Evolutionary conservation across 2,329 filamentous ascomycete species (phyloP), one percentile per base, ranked within the genome.

Genomic region (Stemphylium beticola): DNA sequence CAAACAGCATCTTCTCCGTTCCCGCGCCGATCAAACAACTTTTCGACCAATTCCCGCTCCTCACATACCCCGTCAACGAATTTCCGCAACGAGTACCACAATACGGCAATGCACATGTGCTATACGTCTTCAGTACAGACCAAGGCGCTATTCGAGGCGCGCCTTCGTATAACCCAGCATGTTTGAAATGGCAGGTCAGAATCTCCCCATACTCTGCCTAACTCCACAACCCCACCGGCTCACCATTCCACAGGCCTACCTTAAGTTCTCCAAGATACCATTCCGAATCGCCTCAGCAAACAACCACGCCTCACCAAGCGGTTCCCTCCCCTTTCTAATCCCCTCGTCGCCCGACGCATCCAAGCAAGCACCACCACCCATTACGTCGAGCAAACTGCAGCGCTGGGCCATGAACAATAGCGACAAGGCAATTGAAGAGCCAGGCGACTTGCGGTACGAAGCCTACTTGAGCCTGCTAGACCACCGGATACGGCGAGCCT

Each of bases 151-250:
- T 75, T 51, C 71, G 71, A 34, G 87, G 86, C 4, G 77, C 80
- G 26, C 90, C 92, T 22, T 96, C 91, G 61, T 96, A 89, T 78
- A 98, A 98, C 73, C 95, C 95, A 10, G 86, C 87, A 54, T 99
- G 95, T 79, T 81, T 98, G 69, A 96, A 93, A 80, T 98, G 92
- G 92, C 95, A 98, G 90, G 92, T 93, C 67, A 64, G 85, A 37
- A 14, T 14, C 15, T 45, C 24, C 20, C 43, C 40, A 9, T 41
- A 12, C 3, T 20, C 14, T 12, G 20, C 15, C 40, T 24, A 29
- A 31, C 34, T 45, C 44, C 47, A 32, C 37, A 29, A 44, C 22
- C 6, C 3, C 47, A 47, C 42, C 22, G 53, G 48, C 56, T 60
- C 36, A 64, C 39, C 49, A 15, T 46, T 34, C 55, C 48, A n/a